Conservation (phyloP, 2,329 filamentous ascomycete species). For the Trichoderma brevicompactum region DNA sequence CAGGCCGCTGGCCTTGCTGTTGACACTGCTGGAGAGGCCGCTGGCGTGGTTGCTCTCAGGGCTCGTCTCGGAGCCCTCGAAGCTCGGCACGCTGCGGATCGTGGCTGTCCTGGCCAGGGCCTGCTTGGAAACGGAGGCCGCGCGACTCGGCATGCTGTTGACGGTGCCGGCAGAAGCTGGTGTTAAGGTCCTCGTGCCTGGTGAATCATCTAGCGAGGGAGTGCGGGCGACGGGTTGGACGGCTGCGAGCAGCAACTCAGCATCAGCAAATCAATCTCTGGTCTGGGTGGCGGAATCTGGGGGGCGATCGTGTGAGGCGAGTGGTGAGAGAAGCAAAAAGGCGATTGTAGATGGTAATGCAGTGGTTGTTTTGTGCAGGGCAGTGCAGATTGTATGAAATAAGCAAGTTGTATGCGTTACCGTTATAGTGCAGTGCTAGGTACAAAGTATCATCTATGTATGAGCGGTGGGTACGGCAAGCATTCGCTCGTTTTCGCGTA, state of each 20-base stretch:
- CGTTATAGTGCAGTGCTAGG: not conserved
- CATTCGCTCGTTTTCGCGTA: slow-evolving; percentile 23
- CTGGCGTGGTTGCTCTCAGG: slow-evolving; percentile 56
- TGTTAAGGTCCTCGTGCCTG: slow-evolving; percentile 41
- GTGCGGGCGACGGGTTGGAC: slow-evolving; percentile 5
- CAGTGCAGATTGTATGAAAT: not conserved
- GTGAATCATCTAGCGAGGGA: slow-evolving; percentile 39
- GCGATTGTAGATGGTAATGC: not conserved
- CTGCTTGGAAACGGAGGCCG: slow-evolving; percentile 41
- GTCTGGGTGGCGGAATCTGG: not conserved
- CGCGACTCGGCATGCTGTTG: slow-evolving; percentile 47
- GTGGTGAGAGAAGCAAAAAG: not conserved
- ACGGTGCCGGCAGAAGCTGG: slow-evolving; percentile 46
- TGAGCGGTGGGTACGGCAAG: slow-evolving; percentile 5
- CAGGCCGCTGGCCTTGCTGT: slow-evolving; percentile 56
- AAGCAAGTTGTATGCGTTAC: not conserved
- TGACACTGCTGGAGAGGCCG: slow-evolving; percentile 59
- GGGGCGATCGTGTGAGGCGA: not conserved
- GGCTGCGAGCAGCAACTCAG: slow-evolving; percentile 29
- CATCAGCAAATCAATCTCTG: slow-evolving; percentile 31
- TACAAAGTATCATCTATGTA: slow-evolving; percentile 3
- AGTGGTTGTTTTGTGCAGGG: not conserved
- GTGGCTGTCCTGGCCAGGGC: slow-evolving; percentile 47
- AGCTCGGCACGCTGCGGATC: slow-evolving; percentile 62
- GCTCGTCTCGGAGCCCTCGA: slow-evolving; percentile 55